phyloP scores from a whole-genome alignment of 2,329 filamentous ascomycete species.

The Fusarium drepaniforme region DNA sequence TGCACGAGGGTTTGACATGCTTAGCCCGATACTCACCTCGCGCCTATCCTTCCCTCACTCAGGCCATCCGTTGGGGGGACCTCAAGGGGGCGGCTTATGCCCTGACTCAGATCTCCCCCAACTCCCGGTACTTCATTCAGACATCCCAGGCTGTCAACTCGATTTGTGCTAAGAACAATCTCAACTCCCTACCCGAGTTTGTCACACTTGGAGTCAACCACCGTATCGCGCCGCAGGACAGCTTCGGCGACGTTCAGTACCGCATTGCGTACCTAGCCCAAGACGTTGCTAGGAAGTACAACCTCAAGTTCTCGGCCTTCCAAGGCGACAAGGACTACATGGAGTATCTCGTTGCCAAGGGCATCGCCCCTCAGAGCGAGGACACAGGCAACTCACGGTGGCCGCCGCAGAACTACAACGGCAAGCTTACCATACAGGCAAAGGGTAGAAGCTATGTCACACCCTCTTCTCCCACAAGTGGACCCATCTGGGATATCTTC shows the following conservation, averaged over 20 bases:
- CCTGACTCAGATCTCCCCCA: slow-evolving; percentile 32
- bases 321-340: slow-evolving; percentile 14
- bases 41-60: slow-evolving; percentile 55
- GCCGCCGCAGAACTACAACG: neutral
- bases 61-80: slow-evolving; percentile 45
- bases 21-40: slow-evolving; percentile 65
- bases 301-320: slow-evolving; percentile 7
- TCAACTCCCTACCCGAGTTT: slow-evolving; percentile 75
- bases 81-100: slow-evolving; percentile 41
- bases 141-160: slow-evolving; percentile 71
- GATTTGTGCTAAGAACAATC: slow-evolving; percentile 71
- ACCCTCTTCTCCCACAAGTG: neutral
- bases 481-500: slow-evolving; percentile 12
- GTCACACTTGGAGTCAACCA: slow-evolving; percentile 69
- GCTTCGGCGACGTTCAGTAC: slow-evolving; percentile 1
- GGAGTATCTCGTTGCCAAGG: neutral
- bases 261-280: neutral
- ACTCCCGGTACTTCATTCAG: slow-evolving; percentile 64
- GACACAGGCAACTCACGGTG: neutral
- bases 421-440: neutral
- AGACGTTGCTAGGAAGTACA: neutral
- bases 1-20: slow-evolving; percentile 66
- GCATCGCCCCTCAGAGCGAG: neutral
- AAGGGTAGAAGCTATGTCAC: slow-evolving; percentile 8
- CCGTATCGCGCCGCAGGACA: slow-evolving; percentile 45